Base-by-base conservation (phyloP, 2,329 filamentous ascomycete species). In the Trichoderma sp. region DNA sequence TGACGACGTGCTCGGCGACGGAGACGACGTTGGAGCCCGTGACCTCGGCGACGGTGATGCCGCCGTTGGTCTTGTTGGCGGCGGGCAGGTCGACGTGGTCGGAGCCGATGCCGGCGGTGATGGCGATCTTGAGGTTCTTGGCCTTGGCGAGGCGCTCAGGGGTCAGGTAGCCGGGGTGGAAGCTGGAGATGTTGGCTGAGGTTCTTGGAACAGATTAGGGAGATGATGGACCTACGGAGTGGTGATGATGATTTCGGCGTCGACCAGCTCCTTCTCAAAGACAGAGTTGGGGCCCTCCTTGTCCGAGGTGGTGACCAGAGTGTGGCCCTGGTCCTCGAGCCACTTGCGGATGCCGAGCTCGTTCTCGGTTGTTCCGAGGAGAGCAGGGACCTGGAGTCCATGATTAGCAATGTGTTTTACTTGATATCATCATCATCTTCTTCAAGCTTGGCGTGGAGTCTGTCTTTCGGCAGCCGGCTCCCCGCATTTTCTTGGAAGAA, bases 1-100 rank as follows among this genome's bases (percentile, higher is more conserved):
- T 98, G 84, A 99, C 84, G 76, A 99, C 96, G 85, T 99, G 96
- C 89, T 99, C 96, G 70, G 96, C 96, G 73, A 99, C 96, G 63
- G 96, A 98, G 76, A 97, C 94, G 76, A 99, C 96, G 81, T 99
- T 99, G 84, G 92, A 96, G 79, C 96, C 96, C 11, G 96, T 99
- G 73, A 99, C 96, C 83, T 99, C 96, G 73, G 94, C 94, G 71
- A 99, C 96, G 75, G 94, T 99, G 84, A 98, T 85, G 80, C 96
- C 96, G 77, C 95, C 95, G 81, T 99, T 99, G 84, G 94, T 97
- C 86, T 91, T 94, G 91, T 98, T 98, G 81, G 96, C 96, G 55
- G 92, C 94, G 81, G 98, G 90, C 72, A 98, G 89, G 84, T 99
- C 96, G 80, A 99, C 93, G 83, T 99, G 96, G 85, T 99, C 96